A percentile compares a stretch with the other conserved stretches of the same genome.
Conservation (phyloP, 176 grass and related monocot species). For the Zizania latifolia region DNA sequence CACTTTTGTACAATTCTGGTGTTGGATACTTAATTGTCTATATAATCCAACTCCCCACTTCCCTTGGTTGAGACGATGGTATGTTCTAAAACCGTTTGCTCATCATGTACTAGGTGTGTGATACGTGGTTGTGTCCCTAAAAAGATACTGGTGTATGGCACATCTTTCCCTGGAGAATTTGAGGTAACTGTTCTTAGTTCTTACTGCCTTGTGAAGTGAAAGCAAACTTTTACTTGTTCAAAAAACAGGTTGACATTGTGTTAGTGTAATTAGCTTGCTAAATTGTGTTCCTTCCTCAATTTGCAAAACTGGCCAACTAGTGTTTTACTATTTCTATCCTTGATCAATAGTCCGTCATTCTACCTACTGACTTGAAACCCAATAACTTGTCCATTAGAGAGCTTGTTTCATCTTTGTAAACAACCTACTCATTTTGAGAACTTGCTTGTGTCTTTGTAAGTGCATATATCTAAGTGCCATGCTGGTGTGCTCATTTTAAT, state of each 20-base stretch:
- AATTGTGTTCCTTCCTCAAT: not conserved
- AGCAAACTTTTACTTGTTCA: not conserved
- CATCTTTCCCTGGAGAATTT: conserved; percentile 82
- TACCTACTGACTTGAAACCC: not conserved
- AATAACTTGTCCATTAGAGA: not conserved
- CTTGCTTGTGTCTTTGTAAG: not conserved
- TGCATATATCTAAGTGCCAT: not conserved
- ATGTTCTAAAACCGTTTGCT: not conserved
- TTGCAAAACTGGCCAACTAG: not conserved
- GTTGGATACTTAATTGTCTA: not conserved
- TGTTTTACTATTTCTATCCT: not conserved
- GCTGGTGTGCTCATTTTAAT: not conserved
- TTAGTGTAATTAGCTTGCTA: not conserved
- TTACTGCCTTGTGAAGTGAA: not conserved
- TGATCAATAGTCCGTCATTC: not conserved
- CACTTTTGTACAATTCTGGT: not conserved
- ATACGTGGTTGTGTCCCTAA: conserved; percentile 97
- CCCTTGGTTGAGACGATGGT: not conserved
- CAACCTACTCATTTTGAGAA: not conserved
- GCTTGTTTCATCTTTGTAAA: not conserved
- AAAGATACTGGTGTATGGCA: conserved; percentile 88
- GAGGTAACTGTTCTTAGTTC: conserved; percentile 52
- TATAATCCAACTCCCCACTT: not conserved
- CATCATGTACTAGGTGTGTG: conserved; percentile 53
- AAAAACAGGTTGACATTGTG: not conserved